Percentiles rank a stretch among this genome's conserved stretches.
phyloP scores from a whole-genome alignment of 2,329 filamentous ascomycete species.

The Phyllosticta capitalensis region DNA sequence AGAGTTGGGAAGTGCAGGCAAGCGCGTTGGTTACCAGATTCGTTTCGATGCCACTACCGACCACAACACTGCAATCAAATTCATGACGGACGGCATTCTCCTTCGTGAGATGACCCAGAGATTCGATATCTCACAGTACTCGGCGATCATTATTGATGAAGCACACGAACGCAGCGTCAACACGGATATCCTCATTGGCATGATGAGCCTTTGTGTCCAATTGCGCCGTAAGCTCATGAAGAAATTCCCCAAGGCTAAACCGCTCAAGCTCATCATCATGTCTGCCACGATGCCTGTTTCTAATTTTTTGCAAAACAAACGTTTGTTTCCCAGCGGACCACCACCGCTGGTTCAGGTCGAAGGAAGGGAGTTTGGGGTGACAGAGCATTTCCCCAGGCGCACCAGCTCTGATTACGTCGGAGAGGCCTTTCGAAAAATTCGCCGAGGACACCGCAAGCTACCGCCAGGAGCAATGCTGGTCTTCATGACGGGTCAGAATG shows the following conservation, averaged over 20 bases:
- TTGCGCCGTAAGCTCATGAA: slow-evolving; percentile 64
- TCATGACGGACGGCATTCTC: slow-evolving; percentile 97
- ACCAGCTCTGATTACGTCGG: slow-evolving; percentile 85
- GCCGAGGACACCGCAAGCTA: slow-evolving; percentile 77
- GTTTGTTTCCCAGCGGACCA: slow-evolving; percentile 60
- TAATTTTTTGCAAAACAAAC: slow-evolving; percentile 77
- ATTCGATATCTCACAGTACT: slow-evolving; percentile 81
- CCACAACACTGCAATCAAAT: slow-evolving; percentile 82
- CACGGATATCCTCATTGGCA: slow-evolving; percentile 95
- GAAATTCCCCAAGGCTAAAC: slow-evolving; percentile 59
- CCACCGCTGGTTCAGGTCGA: slow-evolving; percentile 85
- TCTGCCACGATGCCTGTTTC: slow-evolving; percentile 87
- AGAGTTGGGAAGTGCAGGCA: slow-evolving; percentile 70
- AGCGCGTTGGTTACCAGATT: slow-evolving; percentile 73
- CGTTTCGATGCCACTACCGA: slow-evolving; percentile 82
- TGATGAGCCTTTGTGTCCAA: slow-evolving; percentile 87
- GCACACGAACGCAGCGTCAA: slow-evolving; percentile 96
- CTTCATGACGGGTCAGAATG: slow-evolving; percentile 87
- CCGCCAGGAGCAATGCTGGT: slow-evolving; percentile 87
- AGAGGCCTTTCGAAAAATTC: slow-evolving; percentile 80
- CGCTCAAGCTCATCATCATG: slow-evolving; percentile 94
- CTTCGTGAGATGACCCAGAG: slow-evolving; percentile 86
- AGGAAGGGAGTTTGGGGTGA: slow-evolving; percentile 84
- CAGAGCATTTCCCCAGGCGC: slow-evolving; percentile 73
- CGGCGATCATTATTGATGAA: slow-evolving; percentile 88